Evolutionary conservation across 164 flowering plant genomes (phyloP), one percentile per base, ranked within the genome.

Genomic region (Warburgia ugandensis): DNA sequence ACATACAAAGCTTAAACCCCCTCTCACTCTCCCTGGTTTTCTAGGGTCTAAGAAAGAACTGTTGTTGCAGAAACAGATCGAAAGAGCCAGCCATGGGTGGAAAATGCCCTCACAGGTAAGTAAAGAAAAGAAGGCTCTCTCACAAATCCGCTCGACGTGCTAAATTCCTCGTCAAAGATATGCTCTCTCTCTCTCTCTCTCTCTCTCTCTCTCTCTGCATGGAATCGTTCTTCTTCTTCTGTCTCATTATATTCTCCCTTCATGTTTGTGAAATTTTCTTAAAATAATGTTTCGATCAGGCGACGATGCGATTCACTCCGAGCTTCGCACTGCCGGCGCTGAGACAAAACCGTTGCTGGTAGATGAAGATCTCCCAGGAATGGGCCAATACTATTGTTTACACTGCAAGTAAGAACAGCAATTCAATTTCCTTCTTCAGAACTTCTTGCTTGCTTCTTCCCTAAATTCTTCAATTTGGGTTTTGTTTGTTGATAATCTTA

Each of bases 361-460:
- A 1, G 96, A 92, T 48, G 95, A 88, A 45, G 95, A 88, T 50
- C 76, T 88, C 16, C 96, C 99, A 19, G 99, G 96, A 12, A 81
- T 92, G 96, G 99, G 99, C 20, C 99, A 92, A 55, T 84, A 35
- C 62, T 88, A 88, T 48, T 92, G 99, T 72, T 19, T 92, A 3
- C 99, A 92, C 73, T 92, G 99, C 95, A 97, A 88, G 97, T 89
- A 72, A 33, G 70, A 48, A 14, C 55, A n/a, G n/a, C n/a, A 1
- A 13, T 13, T 38, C 6, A 17, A 42, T 8, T 22, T 13, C 22
- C 8, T 54, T 16, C 22, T n/a, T 12, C 21, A 37, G 3, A 14
- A 28, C 17, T 51, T 41, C 29, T 20, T 31, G 21, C 19, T n/a
- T n/a, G n/a, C 11, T 29, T 29, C 32, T 41, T 19, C 29, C 0